These are phyloP conservation scores for Kazachstania sp. DNA, from an alignment of 1,139 yeast species.

Conservation along the genomic window DNA sequence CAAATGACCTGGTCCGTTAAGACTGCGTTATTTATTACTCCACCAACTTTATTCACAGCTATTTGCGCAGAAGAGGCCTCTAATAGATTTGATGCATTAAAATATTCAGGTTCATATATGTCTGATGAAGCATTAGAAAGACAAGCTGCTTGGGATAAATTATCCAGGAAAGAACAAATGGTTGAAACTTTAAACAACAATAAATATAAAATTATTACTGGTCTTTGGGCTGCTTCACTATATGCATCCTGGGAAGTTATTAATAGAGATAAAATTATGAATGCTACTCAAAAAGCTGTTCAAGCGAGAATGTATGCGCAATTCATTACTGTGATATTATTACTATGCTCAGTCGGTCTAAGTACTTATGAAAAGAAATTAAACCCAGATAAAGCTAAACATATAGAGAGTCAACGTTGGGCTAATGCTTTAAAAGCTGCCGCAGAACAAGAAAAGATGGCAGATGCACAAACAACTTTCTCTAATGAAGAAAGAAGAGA, in stretches of 20 bases:
- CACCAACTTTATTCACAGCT: slow-evolving; percentile 49
- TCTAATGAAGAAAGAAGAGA: slow-evolving; percentile 28
- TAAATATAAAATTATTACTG: slow-evolving; percentile 69
- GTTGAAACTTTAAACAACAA: slow-evolving; percentile 43
- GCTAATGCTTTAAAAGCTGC: slow-evolving; percentile 35
- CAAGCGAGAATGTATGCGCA: slow-evolving; percentile 96
- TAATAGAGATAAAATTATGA: slow-evolving; percentile 68
- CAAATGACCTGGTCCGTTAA: slow-evolving; percentile 43
- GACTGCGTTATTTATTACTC: slow-evolving; percentile 51
- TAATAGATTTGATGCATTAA: slow-evolving; percentile 42
- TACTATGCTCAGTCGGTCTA: slow-evolving; percentile 56
- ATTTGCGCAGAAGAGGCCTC: slow-evolving; percentile 56
- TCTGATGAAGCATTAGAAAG: slow-evolving; percentile 37
- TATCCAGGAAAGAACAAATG: slow-evolving; percentile 40
- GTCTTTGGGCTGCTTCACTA: slow-evolving; percentile 80
- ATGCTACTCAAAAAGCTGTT: slow-evolving; percentile 75
- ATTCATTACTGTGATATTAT: slow-evolving; percentile 58
- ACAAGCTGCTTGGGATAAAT: slow-evolving; percentile 36
- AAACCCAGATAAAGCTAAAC: slow-evolving; percentile 35
- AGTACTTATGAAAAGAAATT: slow-evolving; percentile 54
- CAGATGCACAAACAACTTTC: slow-evolving; percentile 14
- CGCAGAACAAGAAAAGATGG: slow-evolving; percentile 31
- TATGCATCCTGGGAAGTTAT: slow-evolving; percentile 76
- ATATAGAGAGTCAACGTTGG: slow-evolving; percentile 36
- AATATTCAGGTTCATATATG: slow-evolving; percentile 36